phyloP scores from a whole-genome alignment of 2,329 filamentous ascomycete species.

The Elsinoe necatrix region DNA sequence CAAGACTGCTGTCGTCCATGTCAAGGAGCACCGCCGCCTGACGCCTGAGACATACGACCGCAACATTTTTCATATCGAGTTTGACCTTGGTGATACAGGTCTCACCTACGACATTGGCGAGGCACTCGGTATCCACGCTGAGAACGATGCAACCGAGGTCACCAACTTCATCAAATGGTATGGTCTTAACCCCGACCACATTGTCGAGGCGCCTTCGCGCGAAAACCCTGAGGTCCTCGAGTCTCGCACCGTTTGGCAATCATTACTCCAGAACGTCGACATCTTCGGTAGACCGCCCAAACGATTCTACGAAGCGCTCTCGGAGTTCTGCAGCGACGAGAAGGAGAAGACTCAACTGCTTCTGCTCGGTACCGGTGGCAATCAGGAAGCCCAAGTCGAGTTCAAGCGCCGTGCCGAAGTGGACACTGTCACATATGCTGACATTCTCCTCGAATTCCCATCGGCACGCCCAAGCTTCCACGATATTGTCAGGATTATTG shows the following conservation, averaged over 20 bases:
- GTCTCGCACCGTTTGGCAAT: conserved; percentile 87
- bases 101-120: conserved; percentile 96
- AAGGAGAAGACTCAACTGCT: conserved; percentile 73
- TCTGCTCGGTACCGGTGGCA: conserved; percentile 55
- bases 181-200: conserved; percentile 67
- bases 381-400: conserved; percentile 69
- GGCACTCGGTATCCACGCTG: conserved; percentile 89
- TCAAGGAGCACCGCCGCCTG: conserved; percentile 91
- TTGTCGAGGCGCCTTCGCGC: conserved; percentile 85
- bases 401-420: conserved; percentile 90
- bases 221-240: conserved; percentile 68
- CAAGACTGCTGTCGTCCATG: conserved; percentile 78
- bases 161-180: conserved; percentile 84
- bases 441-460: conserved; percentile 79
- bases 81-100: conserved; percentile 83
- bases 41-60: conserved; percentile 85
- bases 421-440: conserved; percentile 84
- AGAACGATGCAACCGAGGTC: conserved; percentile 77
- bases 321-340: conserved; percentile 76
- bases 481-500: conserved; percentile 79
- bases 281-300: conserved; percentile 96
- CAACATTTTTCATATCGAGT: conserved; percentile 99
- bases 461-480: conserved; percentile 84
- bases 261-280: conserved; percentile 84
- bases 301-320: conserved; percentile 90